These are phyloP conservation scores for Candida namnaoensis DNA, from an alignment of 805 yeast species.

Conservation along the genomic window DNA sequence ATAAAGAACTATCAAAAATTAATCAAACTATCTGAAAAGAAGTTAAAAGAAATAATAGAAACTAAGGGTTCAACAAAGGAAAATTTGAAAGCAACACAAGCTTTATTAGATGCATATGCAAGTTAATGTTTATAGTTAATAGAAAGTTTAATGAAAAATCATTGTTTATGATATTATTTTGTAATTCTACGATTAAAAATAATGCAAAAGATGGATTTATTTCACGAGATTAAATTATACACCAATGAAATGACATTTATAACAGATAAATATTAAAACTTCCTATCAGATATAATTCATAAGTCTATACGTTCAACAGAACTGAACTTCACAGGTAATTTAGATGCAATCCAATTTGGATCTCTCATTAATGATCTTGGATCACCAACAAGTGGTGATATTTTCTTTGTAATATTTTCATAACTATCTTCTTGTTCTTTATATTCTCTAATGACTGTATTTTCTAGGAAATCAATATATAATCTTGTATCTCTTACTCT, in stretches of 20 bases:
- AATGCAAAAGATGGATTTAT: too few relatives aligned
- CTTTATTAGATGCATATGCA: too few relatives aligned
- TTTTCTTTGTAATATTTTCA: conserved; percentile 30
- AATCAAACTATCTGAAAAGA: conserved; percentile 24
- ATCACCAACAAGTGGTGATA: conserved; percentile 47
- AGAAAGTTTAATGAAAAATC: too few relatives aligned
- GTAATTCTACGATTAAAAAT: conserved; percentile 4
- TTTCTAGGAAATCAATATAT: conserved; percentile 65
- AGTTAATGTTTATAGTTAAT: too few relatives aligned
- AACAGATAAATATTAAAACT: neutral
- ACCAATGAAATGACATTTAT: conserved; percentile 9
- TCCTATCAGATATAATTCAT: neutral
- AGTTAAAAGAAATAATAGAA: conserved; percentile 26
- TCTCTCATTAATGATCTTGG: conserved; percentile 70
- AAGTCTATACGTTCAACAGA: conserved; percentile 5
- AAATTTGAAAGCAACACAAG: conserved; percentile 16
- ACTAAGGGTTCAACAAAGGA: conserved; percentile 18
- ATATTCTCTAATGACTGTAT: conserved; percentile 65
- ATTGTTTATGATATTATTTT: too few relatives aligned
- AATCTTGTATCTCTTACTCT: conserved; percentile 80
- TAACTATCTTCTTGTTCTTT: conserved; percentile 59
- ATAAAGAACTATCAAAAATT: conserved; percentile 22
- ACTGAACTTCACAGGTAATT: conserved; percentile 36
- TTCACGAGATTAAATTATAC: too few relatives aligned
- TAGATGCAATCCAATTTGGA: conserved; percentile 73